Evolutionary conservation across 495 filamentous ascomycete genomes (phyloP).

Genomic region (Articulospora tetracladia): DNA sequence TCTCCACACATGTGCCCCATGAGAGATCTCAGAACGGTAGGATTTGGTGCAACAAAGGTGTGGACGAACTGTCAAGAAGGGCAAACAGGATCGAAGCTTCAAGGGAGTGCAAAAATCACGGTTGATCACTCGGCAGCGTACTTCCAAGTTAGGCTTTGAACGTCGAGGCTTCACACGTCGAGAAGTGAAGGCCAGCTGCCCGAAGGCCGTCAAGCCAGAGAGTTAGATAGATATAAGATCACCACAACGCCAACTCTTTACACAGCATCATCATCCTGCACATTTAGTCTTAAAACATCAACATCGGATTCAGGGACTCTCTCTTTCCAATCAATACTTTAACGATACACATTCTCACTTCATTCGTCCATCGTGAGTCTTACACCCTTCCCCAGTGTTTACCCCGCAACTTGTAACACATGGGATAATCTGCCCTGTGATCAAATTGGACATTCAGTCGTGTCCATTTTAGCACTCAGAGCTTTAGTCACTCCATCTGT

Average conservation of each 20-base stretch:
- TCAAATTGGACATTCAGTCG: no score
- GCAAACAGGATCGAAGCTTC: constrained; percentile 19
- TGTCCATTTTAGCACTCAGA: no score
- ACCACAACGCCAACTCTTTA: neutral
- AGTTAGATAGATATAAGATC: neutral
- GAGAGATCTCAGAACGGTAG: constrained; percentile 12
- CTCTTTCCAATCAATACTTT: neutral
- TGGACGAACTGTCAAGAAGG: constrained; percentile 21
- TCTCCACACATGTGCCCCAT: constrained; percentile 15
- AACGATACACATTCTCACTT: neutral
- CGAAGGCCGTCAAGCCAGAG: neutral
- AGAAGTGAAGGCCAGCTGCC: constrained; percentile 3
- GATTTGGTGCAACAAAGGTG: constrained; percentile 19
- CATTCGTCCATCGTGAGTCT: neutral
- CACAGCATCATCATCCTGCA: constrained; percentile 2
- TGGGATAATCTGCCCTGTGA: neutral
- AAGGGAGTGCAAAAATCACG: constrained; percentile 23
- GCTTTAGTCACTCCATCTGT: no score
- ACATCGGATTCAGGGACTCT: neutral
- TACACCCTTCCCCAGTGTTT: neutral
- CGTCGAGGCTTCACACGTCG: constrained; percentile 1
- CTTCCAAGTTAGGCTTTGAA: constrained; percentile 23
- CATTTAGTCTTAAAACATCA: neutral
- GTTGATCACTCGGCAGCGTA: constrained; percentile 23
- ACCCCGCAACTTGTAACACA: no score